Conservation (phyloP, 2,329 filamentous ascomycete genomes). For the Biscogniauxia sp. region DNA sequence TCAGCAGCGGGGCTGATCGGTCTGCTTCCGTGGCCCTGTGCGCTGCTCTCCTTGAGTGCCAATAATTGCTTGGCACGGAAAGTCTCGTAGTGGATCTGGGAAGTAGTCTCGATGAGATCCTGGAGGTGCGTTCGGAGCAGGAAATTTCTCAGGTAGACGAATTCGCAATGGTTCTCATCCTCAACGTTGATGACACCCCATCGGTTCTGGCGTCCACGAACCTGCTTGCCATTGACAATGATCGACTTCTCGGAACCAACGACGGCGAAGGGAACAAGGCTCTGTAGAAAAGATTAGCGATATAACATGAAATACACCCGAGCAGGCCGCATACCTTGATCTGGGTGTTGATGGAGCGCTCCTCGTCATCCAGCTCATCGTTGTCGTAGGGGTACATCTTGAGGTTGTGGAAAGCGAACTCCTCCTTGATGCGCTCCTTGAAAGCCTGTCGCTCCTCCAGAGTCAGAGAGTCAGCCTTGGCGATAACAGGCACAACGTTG, state of each 20-base stretch:
- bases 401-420: slow-evolving; percentile 99
- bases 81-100: slow-evolving; percentile 99
- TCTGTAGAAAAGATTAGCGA: slow-evolving; percentile 52
- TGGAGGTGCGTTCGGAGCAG: slow-evolving; percentile 96
- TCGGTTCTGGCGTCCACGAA: slow-evolving; percentile 95
- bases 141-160: slow-evolving; percentile 97
- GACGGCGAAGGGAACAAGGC: slow-evolving; percentile 93
- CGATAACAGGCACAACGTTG: slow-evolving; percentile 98
- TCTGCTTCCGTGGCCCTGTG: slow-evolving; percentile 76
- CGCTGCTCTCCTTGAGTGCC: slow-evolving; percentile 96
- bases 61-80: slow-evolving; percentile 99
- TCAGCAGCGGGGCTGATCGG: slow-evolving; percentile 96
- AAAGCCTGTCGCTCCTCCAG: slow-evolving; percentile 93
- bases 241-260: slow-evolving; percentile 98
- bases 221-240: slow-evolving; percentile 95
- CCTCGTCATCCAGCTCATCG: slow-evolving; percentile 96
- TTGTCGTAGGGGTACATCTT: slow-evolving; percentile 99
- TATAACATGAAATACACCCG: background rate
- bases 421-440: slow-evolving; percentile 99
- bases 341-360: slow-evolving; percentile 86
- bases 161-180: slow-evolving; percentile 99
- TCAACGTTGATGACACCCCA: slow-evolving; percentile 99
- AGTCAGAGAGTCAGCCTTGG: slow-evolving; percentile 95
- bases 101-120: slow-evolving; percentile 98
- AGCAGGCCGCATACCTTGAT: slow-evolving; percentile 72